These are phyloP conservation scores for Larix sibirica DNA, from an alignment of 83 land plant species.

Conservation along the genomic window DNA sequence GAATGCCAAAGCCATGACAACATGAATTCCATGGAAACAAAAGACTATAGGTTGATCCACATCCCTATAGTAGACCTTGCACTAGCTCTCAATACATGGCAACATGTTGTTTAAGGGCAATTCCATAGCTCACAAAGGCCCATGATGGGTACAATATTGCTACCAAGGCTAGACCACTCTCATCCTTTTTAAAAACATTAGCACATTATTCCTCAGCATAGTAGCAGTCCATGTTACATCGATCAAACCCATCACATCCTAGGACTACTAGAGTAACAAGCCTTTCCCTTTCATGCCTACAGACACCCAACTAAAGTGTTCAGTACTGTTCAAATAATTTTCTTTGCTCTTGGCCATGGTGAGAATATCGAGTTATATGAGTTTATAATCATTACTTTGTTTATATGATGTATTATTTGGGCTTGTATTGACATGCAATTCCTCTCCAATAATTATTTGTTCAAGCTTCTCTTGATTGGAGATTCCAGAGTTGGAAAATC, in stretches of 20 bases:
- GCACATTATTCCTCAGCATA: background rate
- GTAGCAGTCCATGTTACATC: too few species aligned
- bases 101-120: constrained; percentile 21
- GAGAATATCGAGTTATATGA: background rate
- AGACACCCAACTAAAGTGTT: background rate
- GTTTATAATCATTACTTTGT: background rate
- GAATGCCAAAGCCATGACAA: constrained; percentile 13
- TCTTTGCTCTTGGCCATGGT: background rate
- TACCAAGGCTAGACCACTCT: constrained; percentile 7
- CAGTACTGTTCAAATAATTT: background rate
- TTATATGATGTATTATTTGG: background rate
- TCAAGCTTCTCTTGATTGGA: constrained; percentile 67
- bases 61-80: constrained; percentile 17
- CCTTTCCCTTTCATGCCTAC: too few species aligned
- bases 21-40: constrained; percentile 18
- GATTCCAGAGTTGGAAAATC: constrained; percentile 70
- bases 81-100: constrained; percentile 22
- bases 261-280: too few species aligned
- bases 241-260: too few species aligned
- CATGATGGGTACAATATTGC: constrained; percentile 13
- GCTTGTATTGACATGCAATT: background rate
- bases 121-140: constrained; percentile 27
- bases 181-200: constrained; percentile 13
- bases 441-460: constrained; percentile 54
- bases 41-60: constrained; percentile 20